phyloP scores from a whole-genome alignment of 2,329 filamentous ascomycete genomes.

The Xylariaceae sp. region DNA sequence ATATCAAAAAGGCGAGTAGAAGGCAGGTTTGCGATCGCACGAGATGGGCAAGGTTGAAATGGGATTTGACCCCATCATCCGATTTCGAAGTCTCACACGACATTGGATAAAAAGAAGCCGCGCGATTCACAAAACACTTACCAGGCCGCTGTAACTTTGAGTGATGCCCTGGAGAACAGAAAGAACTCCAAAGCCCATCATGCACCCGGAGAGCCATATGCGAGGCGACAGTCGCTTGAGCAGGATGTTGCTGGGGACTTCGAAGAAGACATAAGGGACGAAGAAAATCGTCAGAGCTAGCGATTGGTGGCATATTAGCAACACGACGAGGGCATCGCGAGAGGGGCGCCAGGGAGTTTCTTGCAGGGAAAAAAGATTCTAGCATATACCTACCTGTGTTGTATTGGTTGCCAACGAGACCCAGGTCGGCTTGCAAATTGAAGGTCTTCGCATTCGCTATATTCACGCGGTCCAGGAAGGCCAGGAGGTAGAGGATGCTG shows the following conservation, averaged over 20 bases:
- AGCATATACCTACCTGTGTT: conserved; percentile 49
- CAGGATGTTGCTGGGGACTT: conserved; percentile 69
- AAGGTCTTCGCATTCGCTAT: conserved; percentile 73
- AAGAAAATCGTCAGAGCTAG: conserved; percentile 70
- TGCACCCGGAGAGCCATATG: conserved; percentile 64
- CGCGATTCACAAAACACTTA: conserved; percentile 3
- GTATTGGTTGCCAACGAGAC: conserved; percentile 55
- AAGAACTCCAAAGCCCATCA: conserved; percentile 75
- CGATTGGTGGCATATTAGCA: conserved; percentile 16
- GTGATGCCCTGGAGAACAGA: conserved; percentile 73
- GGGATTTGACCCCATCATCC: no score
- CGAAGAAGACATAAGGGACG: conserved; percentile 66
- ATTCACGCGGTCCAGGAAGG: conserved; percentile 59
- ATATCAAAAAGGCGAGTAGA: background rate
- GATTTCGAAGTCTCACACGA: background rate
- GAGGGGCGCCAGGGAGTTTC: background rate
- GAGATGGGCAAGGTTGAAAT: background rate
- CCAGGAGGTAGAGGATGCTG: conserved; percentile 50
- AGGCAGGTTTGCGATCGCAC: background rate
- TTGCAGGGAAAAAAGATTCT: background rate
- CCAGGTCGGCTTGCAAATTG: conserved; percentile 56
- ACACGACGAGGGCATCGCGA: background rate
- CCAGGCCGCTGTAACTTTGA: conserved; percentile 66
- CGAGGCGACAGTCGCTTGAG: conserved; percentile 51
- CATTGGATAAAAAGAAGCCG: background rate